Conservation (phyloP, 495 filamentous ascomycete genomes). For the Aspergillus leporis region DNA sequence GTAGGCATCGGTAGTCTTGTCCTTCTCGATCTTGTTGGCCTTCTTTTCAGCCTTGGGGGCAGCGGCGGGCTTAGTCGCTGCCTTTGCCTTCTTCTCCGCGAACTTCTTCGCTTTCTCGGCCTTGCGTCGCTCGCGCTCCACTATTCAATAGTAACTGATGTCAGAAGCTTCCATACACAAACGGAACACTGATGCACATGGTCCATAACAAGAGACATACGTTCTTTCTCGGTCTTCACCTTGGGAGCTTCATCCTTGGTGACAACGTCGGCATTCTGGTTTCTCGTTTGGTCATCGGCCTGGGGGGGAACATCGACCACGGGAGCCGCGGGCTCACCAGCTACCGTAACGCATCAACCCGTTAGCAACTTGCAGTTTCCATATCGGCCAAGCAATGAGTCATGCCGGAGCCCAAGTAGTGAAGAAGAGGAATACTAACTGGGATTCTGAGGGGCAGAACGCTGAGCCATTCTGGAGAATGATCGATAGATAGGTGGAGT, state of each 20-base stretch:
- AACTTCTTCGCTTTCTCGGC: conserved; percentile 63
- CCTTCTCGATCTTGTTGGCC: conserved; percentile 51
- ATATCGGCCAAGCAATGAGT: not conserved
- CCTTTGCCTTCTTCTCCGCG: conserved; percentile 58
- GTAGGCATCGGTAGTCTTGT: conserved; percentile 56
- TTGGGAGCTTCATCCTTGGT: conserved; percentile 44
- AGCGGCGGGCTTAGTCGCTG: conserved; percentile 40
- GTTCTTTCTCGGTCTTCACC: conserved; percentile 62
- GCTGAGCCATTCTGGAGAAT: conserved; percentile 59
- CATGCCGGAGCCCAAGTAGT: not conserved
- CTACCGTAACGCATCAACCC: conserved; percentile 26
- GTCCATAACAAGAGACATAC: conserved; percentile 34
- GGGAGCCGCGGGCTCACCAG: conserved; percentile 55
- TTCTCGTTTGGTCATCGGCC: conserved; percentile 48
- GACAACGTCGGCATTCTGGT: conserved; percentile 43
- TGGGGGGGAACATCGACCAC: conserved; percentile 47
- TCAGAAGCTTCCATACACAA: conserved; percentile 19
- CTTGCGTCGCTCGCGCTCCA: conserved; percentile 59
- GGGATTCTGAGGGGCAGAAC: conserved; percentile 56
- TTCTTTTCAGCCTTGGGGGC: conserved; percentile 54
- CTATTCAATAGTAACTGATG: conserved; percentile 21
- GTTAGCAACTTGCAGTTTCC: conserved; percentile 9
- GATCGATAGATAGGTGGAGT: conserved; percentile 44
- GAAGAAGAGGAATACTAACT: conserved; percentile 37
- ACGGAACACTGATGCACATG: not conserved